phyloP scores from a whole-genome alignment of 2,329 filamentous ascomycete species.

The Mycosphaerella arachidis region DNA sequence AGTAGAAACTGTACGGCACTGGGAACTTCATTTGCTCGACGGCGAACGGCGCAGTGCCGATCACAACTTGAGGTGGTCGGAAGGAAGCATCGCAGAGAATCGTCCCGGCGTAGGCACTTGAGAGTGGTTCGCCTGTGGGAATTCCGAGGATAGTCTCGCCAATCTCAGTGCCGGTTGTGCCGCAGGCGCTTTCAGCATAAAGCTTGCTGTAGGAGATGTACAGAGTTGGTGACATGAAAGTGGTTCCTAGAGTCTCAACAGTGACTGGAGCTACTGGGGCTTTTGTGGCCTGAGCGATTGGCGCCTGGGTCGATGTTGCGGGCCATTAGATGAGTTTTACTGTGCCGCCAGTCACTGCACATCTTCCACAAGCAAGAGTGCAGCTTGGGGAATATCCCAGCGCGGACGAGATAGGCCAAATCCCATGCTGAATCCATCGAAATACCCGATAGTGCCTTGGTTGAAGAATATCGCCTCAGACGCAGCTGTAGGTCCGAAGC shows the following conservation, averaged over 20 bases:
- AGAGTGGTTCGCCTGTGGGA: slow-evolving; percentile 10
- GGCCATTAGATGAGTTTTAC: slow-evolving; percentile 23
- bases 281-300: slow-evolving; percentile 4
- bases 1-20: slow-evolving; percentile 15
- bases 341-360: slow-evolving; percentile 20
- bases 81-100: slow-evolving; percentile 7
- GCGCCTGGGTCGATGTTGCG: slow-evolving; percentile 3
- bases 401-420: slow-evolving; percentile 16
- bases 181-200: slow-evolving; percentile 21
- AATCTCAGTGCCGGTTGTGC: slow-evolving; percentile 10
- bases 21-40: slow-evolving; percentile 14
- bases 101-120: slow-evolving; percentile 10
- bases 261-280: slow-evolving; percentile 7
- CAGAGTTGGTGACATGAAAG: slow-evolving; percentile 23
- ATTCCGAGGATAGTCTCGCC: slow-evolving; percentile 20
- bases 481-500: not conserved
- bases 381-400: slow-evolving; percentile 12
- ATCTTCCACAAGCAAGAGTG: slow-evolving; percentile 18
- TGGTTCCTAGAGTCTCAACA: slow-evolving; percentile 14
- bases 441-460: slow-evolving; percentile 2
- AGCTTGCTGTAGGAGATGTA: slow-evolving; percentile 23
- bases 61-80: slow-evolving; percentile 5
- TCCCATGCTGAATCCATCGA: not conserved
- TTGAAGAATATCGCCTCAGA: slow-evolving; percentile 2
- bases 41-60: slow-evolving; percentile 14